Conservation (phyloP, 2,329 filamentous ascomycete species). For the Aureobasidium sp. region DNA sequence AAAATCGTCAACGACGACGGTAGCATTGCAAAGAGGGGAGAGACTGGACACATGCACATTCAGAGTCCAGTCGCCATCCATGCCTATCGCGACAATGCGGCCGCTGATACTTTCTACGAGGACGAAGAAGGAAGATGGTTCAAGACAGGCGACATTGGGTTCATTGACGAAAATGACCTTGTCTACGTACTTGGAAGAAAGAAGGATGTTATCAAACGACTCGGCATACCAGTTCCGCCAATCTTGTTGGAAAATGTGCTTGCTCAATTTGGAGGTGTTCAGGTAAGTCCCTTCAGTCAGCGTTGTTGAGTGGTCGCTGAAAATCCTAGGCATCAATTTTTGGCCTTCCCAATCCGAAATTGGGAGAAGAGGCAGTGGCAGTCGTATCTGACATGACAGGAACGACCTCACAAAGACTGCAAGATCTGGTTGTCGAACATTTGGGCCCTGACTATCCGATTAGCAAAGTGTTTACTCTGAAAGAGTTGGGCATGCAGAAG, state of each 20-base stretch:
- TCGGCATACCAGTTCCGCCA: background rate
- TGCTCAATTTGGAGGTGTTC: background rate
- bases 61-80: background rate
- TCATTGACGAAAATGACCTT: background rate
- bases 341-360: background rate
- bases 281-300: background rate
- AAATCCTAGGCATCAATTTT: background rate
- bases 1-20: background rate
- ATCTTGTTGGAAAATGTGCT: constrained; percentile 1
- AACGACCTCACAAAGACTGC: background rate
- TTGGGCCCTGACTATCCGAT: constrained; percentile 2
- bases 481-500: background rate
- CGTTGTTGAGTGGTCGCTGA: background rate
- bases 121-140: constrained; percentile 1
- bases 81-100: background rate
- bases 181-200: background rate
- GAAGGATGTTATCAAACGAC: constrained; percentile 6
- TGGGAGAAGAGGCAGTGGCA: background rate
- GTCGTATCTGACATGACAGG: background rate
- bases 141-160: background rate
- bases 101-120: background rate
- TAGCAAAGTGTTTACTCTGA: background rate
- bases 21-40: background rate
- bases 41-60: background rate
- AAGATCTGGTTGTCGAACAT: background rate